Percentiles rank a stretch among this genome's conserved stretches.
Evolutionary conservation across 345 rosid species (phyloP).

Genomic region (Salix viminalis): DNA sequence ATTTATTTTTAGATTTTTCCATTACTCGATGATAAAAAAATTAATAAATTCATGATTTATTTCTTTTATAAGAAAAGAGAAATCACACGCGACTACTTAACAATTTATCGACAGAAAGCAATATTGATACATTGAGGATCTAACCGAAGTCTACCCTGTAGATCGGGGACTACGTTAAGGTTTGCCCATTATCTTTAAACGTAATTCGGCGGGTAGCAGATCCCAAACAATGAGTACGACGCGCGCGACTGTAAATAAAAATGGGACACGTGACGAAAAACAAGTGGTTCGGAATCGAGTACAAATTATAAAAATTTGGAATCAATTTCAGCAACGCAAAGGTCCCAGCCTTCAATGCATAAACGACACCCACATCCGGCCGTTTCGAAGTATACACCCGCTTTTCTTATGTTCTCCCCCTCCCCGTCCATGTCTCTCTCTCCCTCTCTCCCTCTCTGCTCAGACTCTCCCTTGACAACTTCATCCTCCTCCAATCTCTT

Average conservation of each 20-base stretch:
- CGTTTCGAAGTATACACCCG: neutral
- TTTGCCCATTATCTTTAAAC: neutral
- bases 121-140: neutral
- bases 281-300: no score
- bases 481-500: neutral
- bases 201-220: no score
- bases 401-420: neutral
- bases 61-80: no score
- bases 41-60: no score
- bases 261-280: no score
- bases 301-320: neutral
- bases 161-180: neutral
- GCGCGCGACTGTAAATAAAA: no score
- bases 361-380: neutral
- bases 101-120: no score
- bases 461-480: neutral
- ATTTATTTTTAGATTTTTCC: no score
- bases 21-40: no score
- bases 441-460: neutral
- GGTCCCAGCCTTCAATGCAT: neutral
- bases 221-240: no score
- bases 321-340: neutral
- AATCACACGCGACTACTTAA: no score
- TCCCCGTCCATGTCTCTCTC: neutral
- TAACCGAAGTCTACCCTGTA: neutral